Evolutionary conservation across 202 grass and related monocot species (phyloP).

Genomic region (Carex arenaria): DNA sequence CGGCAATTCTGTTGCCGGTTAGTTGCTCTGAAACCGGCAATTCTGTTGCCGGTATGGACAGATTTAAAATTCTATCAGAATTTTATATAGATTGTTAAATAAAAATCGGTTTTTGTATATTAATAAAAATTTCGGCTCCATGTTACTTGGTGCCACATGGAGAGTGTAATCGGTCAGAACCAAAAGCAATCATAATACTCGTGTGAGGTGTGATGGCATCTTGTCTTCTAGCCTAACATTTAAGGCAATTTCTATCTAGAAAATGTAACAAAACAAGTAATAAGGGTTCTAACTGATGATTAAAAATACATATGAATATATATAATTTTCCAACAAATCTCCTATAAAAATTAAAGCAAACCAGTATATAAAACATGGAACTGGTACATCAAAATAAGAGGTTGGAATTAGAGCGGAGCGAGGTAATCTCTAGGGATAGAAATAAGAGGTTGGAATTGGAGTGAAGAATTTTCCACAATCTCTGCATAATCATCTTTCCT

Average conservation of each 20-base stretch:
- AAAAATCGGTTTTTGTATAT: no score
- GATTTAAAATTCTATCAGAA: no score
- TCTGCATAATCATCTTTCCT: conserved; percentile 63
- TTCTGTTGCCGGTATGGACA: no score
- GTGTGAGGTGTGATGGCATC: conserved; percentile 70
- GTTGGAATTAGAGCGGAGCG: conserved; percentile 74
- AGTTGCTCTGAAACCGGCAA: no score
- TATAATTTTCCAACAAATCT: background rate
- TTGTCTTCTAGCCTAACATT: conserved; percentile 70
- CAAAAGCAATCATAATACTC: conserved; percentile 84
- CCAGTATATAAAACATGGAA: background rate
- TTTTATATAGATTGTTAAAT: no score
- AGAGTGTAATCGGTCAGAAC: conserved; percentile 82
- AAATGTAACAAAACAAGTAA: conserved; percentile 7
- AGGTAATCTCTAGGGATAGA: conserved; percentile 88
- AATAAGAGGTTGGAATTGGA: conserved; percentile 81
- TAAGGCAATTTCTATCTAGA: conserved; percentile 77
- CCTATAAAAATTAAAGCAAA: background rate
- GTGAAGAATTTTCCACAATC: conserved; percentile 71
- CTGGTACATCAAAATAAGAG: conserved; percentile 51
- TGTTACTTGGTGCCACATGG: conserved; percentile 75
- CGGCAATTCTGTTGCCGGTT: no score
- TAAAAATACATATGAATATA: background rate
- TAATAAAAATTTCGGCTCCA: no score
- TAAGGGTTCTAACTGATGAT: conserved; percentile 9